These are phyloP conservation scores for Stropharia rugosoannulata DNA, from an alignment of 768 basidiomycete species.

Conservation along the genomic window DNA sequence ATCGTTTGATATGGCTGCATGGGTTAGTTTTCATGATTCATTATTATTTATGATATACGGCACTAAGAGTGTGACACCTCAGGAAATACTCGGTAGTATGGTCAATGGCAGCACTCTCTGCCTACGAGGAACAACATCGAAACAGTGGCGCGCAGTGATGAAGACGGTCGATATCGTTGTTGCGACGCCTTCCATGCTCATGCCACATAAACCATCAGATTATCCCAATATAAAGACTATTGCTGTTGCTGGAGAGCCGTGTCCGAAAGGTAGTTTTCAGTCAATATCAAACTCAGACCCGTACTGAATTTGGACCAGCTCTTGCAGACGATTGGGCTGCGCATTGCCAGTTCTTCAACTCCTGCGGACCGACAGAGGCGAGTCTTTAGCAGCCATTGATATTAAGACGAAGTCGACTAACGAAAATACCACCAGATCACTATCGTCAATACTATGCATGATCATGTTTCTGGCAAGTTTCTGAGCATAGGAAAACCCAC, in stretches of 20 bases:
- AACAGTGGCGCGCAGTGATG: slow-evolving; percentile 52
- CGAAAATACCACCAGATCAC: slow-evolving; percentile 36
- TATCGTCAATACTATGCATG: slow-evolving; percentile 56
- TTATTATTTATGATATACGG: slow-evolving; percentile 22
- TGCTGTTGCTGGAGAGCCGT: slow-evolving; percentile 57
- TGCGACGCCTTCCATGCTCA: slow-evolving; percentile 56
- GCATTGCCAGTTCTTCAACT: slow-evolving; percentile 45
- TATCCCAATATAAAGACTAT: slow-evolving; percentile 56
- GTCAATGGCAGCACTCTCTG: slow-evolving; percentile 54
- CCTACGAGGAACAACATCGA: slow-evolving; percentile 50
- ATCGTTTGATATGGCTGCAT: slow-evolving; percentile 67
- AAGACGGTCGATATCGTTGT: slow-evolving; percentile 54
- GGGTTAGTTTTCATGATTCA: slow-evolving; percentile 33
- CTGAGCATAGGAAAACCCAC: slow-evolving; percentile 53
- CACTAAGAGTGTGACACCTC: slow-evolving; percentile 29
- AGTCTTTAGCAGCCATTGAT: slow-evolving; percentile 6
- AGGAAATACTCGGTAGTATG: slow-evolving; percentile 57
- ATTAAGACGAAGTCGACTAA: background rate
- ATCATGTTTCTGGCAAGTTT: slow-evolving; percentile 37
- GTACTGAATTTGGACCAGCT: slow-evolving; percentile 14
- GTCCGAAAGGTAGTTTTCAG: slow-evolving; percentile 42
- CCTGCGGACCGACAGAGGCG: slow-evolving; percentile 60
- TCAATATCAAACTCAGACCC: background rate
- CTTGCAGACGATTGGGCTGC: slow-evolving; percentile 46
- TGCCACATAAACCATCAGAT: slow-evolving; percentile 46